Conservation (phyloP, 371 early-diverging fungal species). For the Mortierella sp. region DNA sequence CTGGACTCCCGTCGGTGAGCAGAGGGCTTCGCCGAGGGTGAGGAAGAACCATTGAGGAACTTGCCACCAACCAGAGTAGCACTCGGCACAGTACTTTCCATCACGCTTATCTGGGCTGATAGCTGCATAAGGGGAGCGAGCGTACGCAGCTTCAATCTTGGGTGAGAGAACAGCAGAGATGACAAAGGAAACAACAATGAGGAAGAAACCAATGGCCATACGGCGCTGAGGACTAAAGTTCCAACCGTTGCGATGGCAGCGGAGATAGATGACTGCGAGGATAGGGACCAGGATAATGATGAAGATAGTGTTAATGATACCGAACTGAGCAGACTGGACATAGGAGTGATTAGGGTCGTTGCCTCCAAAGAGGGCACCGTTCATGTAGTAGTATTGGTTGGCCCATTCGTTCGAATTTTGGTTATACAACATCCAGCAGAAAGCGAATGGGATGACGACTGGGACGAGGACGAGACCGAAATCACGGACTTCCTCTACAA, state of each 20-base stretch:
- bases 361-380: conserved; percentile 46
- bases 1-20: conserved; percentile 75
- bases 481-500: conserved; percentile 62
- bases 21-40: conserved; percentile 72
- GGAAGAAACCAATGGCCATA: conserved; percentile 63
- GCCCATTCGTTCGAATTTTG: conserved; percentile 68
- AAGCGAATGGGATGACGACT: conserved; percentile 59
- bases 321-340: conserved; percentile 32
- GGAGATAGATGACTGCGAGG: conserved; percentile 65
- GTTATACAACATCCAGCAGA: conserved; percentile 74
- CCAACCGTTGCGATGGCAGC: conserved; percentile 53
- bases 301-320: conserved; percentile 59
- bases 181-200: conserved; percentile 58
- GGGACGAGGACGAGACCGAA: conserved; percentile 59
- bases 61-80: conserved; percentile 62
- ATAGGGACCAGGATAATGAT: conserved; percentile 72
- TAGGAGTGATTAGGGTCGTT: conserved; percentile 15
- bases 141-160: conserved; percentile 51
- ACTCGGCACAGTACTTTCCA: conserved; percentile 35
- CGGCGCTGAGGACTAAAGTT: conserved; percentile 64
- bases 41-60: conserved; percentile 75
- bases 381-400: conserved; percentile 63
- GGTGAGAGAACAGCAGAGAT: conserved; percentile 57
- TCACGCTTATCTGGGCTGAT: conserved; percentile 23
- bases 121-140: neutral